phyloP scores from a whole-genome alignment of 1,284 basidiomycete species.

The Malassezia vespertilionis region DNA sequence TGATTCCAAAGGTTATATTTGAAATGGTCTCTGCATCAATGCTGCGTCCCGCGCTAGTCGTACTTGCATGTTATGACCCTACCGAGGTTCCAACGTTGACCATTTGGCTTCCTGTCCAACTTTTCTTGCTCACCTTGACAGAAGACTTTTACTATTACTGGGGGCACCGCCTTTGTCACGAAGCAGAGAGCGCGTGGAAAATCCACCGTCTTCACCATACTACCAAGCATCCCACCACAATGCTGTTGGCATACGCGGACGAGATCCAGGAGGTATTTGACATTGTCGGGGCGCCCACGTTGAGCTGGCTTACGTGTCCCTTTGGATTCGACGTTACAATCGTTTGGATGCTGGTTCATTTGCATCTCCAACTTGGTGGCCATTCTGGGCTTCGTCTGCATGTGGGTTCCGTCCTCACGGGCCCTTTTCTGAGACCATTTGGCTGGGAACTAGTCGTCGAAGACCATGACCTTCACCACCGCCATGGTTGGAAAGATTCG shows the following conservation, averaged over 20 bases:
- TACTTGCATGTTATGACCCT: conserved; percentile 18
- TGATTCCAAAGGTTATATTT: conserved; percentile 14
- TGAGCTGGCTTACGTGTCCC: conserved; percentile 23
- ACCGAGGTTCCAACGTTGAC: conserved; percentile 10
- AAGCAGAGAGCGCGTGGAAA: conserved; percentile 23
- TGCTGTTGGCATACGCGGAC: conserved; percentile 30
- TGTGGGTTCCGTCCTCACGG: conserved; percentile 27
- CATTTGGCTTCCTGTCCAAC: conserved; percentile 21
- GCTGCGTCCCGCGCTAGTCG: conserved; percentile 10
- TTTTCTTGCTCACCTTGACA: conserved; percentile 18
- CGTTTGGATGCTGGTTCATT: conserved; percentile 26
- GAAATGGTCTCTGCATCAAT: conserved; percentile 17
- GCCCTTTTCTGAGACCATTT: conserved; percentile 23
- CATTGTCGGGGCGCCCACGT: conserved; percentile 28
- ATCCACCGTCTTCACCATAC: conserved; percentile 30
- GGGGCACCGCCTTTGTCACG: conserved; percentile 37
- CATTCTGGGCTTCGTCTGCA: conserved; percentile 36
- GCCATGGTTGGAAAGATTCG: conserved; percentile 34
- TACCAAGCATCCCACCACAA: conserved; percentile 35
- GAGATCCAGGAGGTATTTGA: conserved; percentile 36
- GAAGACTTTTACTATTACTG: conserved; percentile 40
- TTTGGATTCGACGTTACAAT: conserved; percentile 26
- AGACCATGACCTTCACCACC: conserved; percentile 47
- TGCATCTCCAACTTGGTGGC: conserved; percentile 30
- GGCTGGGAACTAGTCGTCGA: conserved; percentile 34